phyloP scores from a whole-genome alignment of 1,139 yeast genomes.

The Maudiozyma humilis region DNA sequence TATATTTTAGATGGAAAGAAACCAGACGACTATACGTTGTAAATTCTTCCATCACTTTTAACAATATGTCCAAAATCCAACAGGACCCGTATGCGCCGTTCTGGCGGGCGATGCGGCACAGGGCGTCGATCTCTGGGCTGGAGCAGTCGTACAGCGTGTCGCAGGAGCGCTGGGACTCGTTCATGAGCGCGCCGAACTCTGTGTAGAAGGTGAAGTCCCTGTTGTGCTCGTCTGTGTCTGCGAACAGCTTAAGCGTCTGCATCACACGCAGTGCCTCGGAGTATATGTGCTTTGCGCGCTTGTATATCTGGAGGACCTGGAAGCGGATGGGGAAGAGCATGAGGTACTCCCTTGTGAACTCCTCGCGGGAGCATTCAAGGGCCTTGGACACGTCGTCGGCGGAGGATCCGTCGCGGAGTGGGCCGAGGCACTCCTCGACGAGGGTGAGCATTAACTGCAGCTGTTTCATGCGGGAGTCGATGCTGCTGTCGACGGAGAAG shows the following conservation, averaged over 20 bases:
- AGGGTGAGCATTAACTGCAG: constrained; percentile 37
- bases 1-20: no score
- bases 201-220: constrained; percentile 28
- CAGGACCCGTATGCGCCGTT: constrained; percentile 60
- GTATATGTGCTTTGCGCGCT: constrained; percentile 56
- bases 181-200: constrained; percentile 48
- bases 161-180: constrained; percentile 51
- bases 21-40: no score
- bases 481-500: constrained; percentile 40
- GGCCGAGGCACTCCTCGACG: constrained; percentile 36
- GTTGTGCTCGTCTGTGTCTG: constrained; percentile 6
- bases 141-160: constrained; percentile 46
- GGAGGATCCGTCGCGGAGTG: constrained; percentile 41
- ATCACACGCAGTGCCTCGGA: constrained; percentile 55
- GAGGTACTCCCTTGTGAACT: constrained; percentile 41
- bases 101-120: constrained; percentile 45
- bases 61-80: no score
- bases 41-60: no score
- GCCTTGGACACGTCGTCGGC: constrained; percentile 42
- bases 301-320: constrained; percentile 46
- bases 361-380: constrained; percentile 38
- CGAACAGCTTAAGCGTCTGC: constrained; percentile 39
- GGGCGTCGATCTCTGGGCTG: constrained; percentile 42
- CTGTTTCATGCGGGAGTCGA: constrained; percentile 37
- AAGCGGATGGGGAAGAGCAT: constrained; percentile 50